Percentiles rank a stretch among this genome's conserved stretches.
Evolutionary conservation across 148 eudicot genomes (phyloP).

Genomic region (Vaccinium vitisidaea): DNA sequence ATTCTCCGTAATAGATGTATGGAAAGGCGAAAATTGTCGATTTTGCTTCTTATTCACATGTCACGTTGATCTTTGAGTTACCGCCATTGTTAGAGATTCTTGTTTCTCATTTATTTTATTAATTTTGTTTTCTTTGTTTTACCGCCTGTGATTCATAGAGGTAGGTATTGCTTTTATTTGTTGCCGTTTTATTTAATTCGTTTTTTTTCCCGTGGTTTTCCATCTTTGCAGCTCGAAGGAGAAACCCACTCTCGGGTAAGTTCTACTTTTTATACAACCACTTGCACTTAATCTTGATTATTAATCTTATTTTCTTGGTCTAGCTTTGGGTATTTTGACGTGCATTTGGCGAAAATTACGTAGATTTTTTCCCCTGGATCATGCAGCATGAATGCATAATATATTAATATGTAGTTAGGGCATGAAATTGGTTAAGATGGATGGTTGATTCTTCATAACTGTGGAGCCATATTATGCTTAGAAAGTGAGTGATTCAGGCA

Average conservation of each 20-base stretch:
- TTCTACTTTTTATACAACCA: not conserved
- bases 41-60: not conserved
- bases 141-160: not conserved
- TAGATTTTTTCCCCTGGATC: not conserved
- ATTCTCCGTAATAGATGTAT: not conserved
- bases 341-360: not conserved
- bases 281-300: not conserved
- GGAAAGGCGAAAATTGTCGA: not conserved
- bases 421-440: not conserved
- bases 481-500: not conserved
- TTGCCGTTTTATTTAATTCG: not conserved
- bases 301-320: not conserved
- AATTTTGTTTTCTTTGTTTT: not conserved
- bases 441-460: not conserved
- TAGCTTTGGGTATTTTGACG: not conserved
- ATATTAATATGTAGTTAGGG: not conserved
- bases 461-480: not conserved
- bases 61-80: not conserved
- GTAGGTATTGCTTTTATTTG: not conserved
- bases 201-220: not conserved
- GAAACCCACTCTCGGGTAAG: conserved; percentile 30
- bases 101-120: not conserved
- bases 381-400: not conserved
- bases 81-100: not conserved
- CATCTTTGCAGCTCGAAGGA: conserved; percentile 23